These are phyloP conservation scores for Dactylellina parvicollis DNA, from an alignment of 2,329 filamentous ascomycete species.

Conservation along the genomic window DNA sequence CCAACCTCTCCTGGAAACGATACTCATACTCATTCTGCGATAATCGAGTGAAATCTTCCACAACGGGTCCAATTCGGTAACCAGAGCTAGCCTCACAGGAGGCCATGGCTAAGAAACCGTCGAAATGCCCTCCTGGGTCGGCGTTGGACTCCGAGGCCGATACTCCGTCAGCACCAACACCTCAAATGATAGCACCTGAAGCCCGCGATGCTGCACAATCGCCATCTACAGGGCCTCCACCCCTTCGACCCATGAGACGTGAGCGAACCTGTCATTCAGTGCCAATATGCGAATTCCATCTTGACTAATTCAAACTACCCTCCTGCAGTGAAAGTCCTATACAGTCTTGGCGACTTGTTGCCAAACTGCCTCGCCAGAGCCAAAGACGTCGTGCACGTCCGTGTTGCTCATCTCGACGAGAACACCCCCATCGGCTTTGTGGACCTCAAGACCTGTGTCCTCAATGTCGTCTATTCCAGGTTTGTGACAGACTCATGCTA, in stretches of 20 bases:
- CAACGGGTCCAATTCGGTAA: conserved; percentile 45
- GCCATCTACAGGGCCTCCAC: conserved; percentile 18
- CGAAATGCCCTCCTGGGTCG: conserved; percentile 28
- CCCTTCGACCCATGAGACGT: conserved; percentile 49
- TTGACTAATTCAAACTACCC: conserved; percentile 9
- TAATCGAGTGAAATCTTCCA: conserved; percentile 16
- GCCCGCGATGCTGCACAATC: conserved; percentile 23
- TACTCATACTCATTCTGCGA: background rate
- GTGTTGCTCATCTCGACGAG: conserved; percentile 51
- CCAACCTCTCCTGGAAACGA: background rate
- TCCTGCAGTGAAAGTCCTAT: conserved; percentile 50
- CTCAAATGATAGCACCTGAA: conserved; percentile 29
- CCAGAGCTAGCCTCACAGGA: conserved; percentile 34
- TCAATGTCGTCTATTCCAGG: conserved; percentile 53
- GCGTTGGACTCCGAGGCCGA: conserved; percentile 35
- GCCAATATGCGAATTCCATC: background rate
- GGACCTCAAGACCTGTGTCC: conserved; percentile 52
- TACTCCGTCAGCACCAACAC: conserved; percentile 25
- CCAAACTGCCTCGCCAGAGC: conserved; percentile 52
- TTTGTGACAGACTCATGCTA: conserved; percentile 26
- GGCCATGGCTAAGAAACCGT: conserved; percentile 50
- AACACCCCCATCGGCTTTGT: conserved; percentile 50
- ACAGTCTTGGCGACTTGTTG: conserved; percentile 44
- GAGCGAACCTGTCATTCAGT: background rate
- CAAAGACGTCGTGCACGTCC: conserved; percentile 50